phyloP scores from a whole-genome alignment of 345 rosid genomes.

The Moringa oleifera region DNA sequence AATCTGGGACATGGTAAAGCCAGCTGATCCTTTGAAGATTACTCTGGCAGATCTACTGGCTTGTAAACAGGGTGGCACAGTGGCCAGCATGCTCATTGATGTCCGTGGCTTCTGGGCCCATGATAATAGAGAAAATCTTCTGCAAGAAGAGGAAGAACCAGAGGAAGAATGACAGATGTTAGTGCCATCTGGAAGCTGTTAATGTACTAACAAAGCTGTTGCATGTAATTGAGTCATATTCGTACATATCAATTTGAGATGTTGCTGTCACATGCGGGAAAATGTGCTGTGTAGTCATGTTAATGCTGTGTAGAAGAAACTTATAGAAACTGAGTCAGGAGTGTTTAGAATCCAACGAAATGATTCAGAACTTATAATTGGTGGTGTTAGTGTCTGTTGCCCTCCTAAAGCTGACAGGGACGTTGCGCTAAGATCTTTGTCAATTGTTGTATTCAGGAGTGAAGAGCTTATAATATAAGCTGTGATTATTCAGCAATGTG shows the following conservation, averaged over 20 bases:
- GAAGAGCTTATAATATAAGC: no score
- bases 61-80: constrained; percentile 97
- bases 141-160: constrained; percentile 98
- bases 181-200: not conserved
- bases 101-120: constrained; percentile 99
- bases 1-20: constrained; percentile 99
- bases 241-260: not conserved
- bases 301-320: no score
- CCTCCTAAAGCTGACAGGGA: no score
- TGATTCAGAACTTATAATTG: no score
- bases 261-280: no score
- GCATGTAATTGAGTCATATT: not conserved
- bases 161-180: constrained; percentile 44
- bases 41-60: constrained; percentile 66
- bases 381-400: no score
- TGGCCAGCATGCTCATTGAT: constrained; percentile 95
- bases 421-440: no score
- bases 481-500: no score
- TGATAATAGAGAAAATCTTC: constrained; percentile 96
- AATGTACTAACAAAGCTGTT: not conserved
- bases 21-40: constrained; percentile 68
- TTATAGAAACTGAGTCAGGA: no score
- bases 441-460: no score
- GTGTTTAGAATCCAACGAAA: no score
- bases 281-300: no score